A percentile compares a stretch with the other conserved stretches of the same genome.
These are phyloP conservation scores for Paecilomyces dactylethromorphus DNA, from an alignment of 2,329 filamentous ascomycete genomes.

Conservation along the genomic window DNA sequence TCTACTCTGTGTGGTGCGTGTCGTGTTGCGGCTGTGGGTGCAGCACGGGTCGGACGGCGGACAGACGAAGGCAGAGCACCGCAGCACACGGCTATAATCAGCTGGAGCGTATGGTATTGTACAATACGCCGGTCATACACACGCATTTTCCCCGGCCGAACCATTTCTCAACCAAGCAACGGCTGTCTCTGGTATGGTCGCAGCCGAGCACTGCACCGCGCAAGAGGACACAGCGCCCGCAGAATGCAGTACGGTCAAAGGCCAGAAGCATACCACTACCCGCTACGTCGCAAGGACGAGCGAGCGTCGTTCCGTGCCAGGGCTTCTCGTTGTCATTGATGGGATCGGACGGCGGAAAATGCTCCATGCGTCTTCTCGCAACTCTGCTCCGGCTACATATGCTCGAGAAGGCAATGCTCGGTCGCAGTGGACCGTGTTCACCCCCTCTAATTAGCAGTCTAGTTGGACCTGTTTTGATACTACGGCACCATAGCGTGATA, in stretches of 20 bases:
- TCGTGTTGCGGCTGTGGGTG: background rate
- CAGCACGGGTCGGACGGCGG: background rate
- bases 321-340: background rate
- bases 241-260: background rate
- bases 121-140: background rate
- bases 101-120: background rate
- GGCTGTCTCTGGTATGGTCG: background rate
- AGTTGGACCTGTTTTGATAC: background rate
- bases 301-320: background rate
- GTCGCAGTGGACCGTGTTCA: background rate
- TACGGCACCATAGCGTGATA: background rate
- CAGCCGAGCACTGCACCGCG: background rate
- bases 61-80: background rate
- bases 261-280: background rate
- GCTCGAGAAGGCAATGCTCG: background rate
- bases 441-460: background rate
- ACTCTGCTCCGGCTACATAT: background rate
- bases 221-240: background rate
- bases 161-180: background rate
- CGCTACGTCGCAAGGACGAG: background rate
- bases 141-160: background rate
- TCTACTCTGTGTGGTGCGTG: background rate
- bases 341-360: background rate
- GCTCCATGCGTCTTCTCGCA: background rate
- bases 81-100: background rate